These are phyloP conservation scores for Lagenidium sp. DNA, from an alignment of 352 stramenopile genomes.

Conservation along the genomic window DNA sequence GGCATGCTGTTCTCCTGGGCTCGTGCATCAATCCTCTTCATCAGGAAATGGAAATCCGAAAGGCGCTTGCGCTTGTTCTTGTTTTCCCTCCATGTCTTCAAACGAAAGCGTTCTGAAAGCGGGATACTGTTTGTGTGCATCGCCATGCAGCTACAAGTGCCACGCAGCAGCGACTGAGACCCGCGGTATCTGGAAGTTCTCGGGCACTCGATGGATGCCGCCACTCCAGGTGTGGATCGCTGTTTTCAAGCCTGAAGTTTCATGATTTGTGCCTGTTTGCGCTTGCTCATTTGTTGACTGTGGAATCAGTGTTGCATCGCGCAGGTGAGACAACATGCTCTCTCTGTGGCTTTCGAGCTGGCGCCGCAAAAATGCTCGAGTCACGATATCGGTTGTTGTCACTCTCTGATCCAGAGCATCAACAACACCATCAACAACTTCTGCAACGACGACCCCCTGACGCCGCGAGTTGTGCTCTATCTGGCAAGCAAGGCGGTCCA, in stretches of 20 bases:
- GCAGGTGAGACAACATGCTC: too few relatives aligned
- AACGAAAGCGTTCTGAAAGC: too few relatives aligned
- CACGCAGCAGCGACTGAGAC: too few relatives aligned
- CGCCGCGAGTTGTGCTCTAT: neutral
- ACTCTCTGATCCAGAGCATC: neutral
- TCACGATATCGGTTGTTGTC: neutral
- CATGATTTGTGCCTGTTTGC: neutral
- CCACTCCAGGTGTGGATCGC: neutral
- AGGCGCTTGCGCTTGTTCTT: too few relatives aligned
- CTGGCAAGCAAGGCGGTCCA: neutral
- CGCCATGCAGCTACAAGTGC: too few relatives aligned
- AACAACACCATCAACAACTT: neutral
- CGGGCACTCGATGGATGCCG: neutral
- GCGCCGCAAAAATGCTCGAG: neutral
- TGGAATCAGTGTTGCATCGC: neutral
- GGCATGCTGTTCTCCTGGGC: too few relatives aligned
- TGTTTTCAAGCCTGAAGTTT: neutral
- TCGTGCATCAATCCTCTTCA: too few relatives aligned
- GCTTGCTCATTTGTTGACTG: neutral
- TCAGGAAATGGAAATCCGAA: too few relatives aligned
- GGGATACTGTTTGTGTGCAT: too few relatives aligned
- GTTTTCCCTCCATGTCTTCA: too few relatives aligned
- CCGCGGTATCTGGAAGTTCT: neutral
- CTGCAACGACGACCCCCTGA: too few relatives aligned
- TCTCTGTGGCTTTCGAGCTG: neutral